Evolutionary conservation across 164 flowering plant species (phyloP).

Genomic region (Sedum album): DNA sequence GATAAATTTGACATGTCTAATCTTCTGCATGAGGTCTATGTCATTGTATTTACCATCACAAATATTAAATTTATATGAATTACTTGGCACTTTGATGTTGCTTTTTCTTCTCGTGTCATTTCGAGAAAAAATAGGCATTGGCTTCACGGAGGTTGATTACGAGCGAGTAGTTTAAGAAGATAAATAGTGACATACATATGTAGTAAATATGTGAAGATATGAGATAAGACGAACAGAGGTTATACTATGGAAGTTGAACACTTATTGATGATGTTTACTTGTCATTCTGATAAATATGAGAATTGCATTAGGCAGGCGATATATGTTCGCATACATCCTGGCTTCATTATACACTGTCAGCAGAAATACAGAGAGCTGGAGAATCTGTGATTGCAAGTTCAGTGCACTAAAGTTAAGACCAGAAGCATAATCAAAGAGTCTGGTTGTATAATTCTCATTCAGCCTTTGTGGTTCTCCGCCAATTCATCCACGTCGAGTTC

Average conservation of each 20-base stretch:
- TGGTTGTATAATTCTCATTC: conserved; percentile 9
- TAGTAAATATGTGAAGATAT: not conserved
- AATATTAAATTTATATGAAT: no score
- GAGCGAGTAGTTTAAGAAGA: no score
- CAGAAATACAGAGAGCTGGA: not conserved
- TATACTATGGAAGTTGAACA: not conserved
- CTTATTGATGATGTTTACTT: not conserved
- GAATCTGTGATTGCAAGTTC: not conserved
- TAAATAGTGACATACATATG: no score
- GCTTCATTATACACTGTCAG: not conserved
- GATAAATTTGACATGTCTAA: no score
- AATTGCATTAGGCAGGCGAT: not conserved
- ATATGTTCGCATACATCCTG: no score
- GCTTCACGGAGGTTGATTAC: no score
- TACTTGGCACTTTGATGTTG: no score
- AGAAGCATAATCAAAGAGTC: not conserved
- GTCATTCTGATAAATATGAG: not conserved
- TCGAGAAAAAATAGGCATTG: no score
- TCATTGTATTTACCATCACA: no score
- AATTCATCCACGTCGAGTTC: conserved; percentile 91
- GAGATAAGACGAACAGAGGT: not conserved
- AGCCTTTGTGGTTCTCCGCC: conserved; percentile 60
- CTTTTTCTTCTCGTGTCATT: no score
- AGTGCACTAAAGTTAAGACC: not conserved
- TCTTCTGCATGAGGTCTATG: no score